These are phyloP conservation scores for Saccharomycodes ludwigii DNA, from an alignment of 805 yeast species.

Conservation along the genomic window DNA sequence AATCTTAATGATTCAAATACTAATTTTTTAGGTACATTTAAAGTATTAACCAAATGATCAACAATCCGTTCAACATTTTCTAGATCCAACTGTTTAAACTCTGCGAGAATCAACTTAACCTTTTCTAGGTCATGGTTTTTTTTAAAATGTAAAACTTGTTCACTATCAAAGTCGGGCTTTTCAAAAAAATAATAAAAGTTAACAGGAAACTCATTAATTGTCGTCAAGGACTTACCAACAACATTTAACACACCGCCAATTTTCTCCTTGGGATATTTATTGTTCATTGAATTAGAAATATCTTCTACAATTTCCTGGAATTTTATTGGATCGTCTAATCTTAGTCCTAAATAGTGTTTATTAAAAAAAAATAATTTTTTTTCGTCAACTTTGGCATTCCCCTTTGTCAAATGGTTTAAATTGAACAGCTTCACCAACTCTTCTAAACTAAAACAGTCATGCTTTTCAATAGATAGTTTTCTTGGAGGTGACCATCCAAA, in stretches of 20 bases:
- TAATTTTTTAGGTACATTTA: conserved; percentile 19
- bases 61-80: too few relatives aligned
- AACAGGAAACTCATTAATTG: conserved; percentile 38
- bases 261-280: conserved; percentile 17
- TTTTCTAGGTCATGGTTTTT: conserved; percentile 8
- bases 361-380: conserved; percentile 68
- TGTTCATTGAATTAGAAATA: conserved; percentile 13
- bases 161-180: conserved; percentile 18
- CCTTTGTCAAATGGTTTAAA: conserved; percentile 69
- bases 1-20: conserved; percentile 50
- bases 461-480: conserved; percentile 32
- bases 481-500: conserved; percentile 92
- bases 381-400: conserved; percentile 85
- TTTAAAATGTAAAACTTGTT: conserved; percentile 22
- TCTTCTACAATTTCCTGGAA: conserved; percentile 28
- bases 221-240: conserved; percentile 39
- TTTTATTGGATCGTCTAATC: conserved; percentile 26
- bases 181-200: conserved; percentile 38
- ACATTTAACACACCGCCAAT: conserved; percentile 28
- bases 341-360: conserved; percentile 45
- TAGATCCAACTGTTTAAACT: conserved; percentile 8
- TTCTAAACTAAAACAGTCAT: conserved; percentile 39
- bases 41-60: conserved; percentile 6
- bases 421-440: conserved; percentile 47
- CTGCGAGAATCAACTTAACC: conserved; percentile 6